A percentile compares a stretch with the other conserved stretches of the same genome.
Conservation (phyloP, 495 filamentous ascomycete genomes). For the Aspergillus homomorphus region DNA sequence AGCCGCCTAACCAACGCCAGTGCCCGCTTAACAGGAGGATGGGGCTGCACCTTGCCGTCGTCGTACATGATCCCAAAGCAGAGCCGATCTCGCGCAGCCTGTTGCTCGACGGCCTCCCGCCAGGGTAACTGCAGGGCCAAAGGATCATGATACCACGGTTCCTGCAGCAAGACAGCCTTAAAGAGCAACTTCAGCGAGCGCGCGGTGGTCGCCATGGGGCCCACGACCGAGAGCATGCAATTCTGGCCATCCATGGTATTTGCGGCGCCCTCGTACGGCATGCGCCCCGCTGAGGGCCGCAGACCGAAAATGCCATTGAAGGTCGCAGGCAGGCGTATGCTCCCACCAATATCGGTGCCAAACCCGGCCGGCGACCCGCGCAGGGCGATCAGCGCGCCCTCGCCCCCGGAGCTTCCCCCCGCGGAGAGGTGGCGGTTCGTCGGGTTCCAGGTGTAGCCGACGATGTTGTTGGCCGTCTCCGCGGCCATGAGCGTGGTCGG, state of each 20-base stretch:
- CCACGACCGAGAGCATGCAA: constrained; percentile 54
- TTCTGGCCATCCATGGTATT: constrained; percentile 60
- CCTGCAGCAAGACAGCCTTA: constrained; percentile 49
- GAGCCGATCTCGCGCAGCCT: constrained; percentile 34
- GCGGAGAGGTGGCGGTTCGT: constrained; percentile 45
- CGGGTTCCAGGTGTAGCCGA: constrained; percentile 50
- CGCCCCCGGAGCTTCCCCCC: constrained; percentile 62
- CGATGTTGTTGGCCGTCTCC: constrained; percentile 58
- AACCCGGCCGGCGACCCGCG: constrained; percentile 54
- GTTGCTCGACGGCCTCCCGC: constrained; percentile 50
- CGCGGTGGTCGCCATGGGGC: constrained; percentile 51
- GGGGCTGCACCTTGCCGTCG: constrained; percentile 47
- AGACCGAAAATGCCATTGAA: constrained; percentile 63
- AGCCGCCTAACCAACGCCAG: constrained; percentile 50
- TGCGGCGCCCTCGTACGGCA: constrained; percentile 44
- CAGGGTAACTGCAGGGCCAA: constrained; percentile 60
- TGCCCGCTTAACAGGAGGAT: constrained; percentile 55
- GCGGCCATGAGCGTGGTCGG: constrained; percentile 59
- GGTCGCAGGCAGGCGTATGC: constrained; percentile 61
- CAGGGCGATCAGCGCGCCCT: constrained; percentile 55
- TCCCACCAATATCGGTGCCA: constrained; percentile 73
- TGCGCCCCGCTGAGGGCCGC: constrained; percentile 42
- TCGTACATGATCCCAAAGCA: constrained; percentile 52
- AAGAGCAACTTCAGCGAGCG: constrained; percentile 51
- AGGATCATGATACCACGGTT: constrained; percentile 67